These are phyloP conservation scores for Ophiostoma quercus DNA, from an alignment of 2,329 filamentous ascomycete genomes.

Conservation along the genomic window DNA sequence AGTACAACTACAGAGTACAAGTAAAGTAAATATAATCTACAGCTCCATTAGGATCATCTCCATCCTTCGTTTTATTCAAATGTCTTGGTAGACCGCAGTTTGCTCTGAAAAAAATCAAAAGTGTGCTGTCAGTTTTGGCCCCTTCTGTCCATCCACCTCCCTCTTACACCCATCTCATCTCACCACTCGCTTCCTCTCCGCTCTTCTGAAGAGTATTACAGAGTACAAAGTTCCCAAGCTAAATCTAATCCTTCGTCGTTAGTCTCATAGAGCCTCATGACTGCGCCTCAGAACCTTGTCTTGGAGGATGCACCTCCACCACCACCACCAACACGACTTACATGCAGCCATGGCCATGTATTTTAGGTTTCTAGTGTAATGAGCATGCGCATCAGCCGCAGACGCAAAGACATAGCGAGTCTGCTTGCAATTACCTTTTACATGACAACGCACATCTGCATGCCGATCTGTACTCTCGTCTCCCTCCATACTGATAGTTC, in stretches of 20 bases:
- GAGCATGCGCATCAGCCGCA: neutral
- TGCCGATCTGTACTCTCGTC: neutral
- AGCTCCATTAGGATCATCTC: too few species aligned
- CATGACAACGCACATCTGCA: neutral
- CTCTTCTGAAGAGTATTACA: neutral
- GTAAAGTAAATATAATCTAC: too few species aligned
- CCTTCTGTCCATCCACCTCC: neutral
- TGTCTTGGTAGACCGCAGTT: neutral
- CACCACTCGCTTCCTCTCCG: neutral
- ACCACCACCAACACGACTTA: neutral
- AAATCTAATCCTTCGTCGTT: neutral
- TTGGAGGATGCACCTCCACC: neutral
- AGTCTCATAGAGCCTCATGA: constrained; percentile 2
- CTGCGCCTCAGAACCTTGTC: constrained; percentile 7
- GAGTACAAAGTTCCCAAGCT: neutral
- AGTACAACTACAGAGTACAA: too few species aligned
- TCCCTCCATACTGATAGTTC: neutral
- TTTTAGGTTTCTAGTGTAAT: neutral
- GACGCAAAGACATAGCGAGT: neutral
- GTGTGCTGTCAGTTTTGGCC: neutral
- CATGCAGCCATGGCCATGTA: neutral
- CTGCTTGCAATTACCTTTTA: neutral
- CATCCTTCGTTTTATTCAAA: neutral
- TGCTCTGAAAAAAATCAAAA: neutral
- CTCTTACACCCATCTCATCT: neutral